Evolutionary conservation across 2,329 filamentous ascomycete species (phyloP).

Genomic region (Ilyonectria mors-panacis): DNA sequence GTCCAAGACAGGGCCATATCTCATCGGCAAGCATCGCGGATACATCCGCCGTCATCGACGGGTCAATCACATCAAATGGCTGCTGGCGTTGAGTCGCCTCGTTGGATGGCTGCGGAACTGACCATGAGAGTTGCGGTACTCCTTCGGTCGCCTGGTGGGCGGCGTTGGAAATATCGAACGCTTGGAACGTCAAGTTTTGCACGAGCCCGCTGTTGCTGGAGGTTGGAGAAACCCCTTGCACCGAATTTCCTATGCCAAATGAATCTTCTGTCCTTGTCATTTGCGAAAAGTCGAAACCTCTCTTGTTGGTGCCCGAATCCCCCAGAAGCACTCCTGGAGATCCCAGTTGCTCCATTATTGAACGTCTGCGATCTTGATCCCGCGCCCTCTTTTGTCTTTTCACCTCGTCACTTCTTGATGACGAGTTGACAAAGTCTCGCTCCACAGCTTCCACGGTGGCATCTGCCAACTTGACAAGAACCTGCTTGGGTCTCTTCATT

Average conservation of each 20-base stretch:
- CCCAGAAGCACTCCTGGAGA: constrained; percentile 7
- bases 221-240: not conserved
- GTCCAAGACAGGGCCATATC: constrained; percentile 14
- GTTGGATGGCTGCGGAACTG: not conserved
- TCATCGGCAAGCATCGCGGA: constrained; percentile 19
- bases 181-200: not conserved
- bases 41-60: constrained; percentile 3
- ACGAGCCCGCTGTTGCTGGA: not conserved
- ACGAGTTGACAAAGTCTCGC: constrained; percentile 16
- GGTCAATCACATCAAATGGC: constrained; percentile 10
- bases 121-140: constrained; percentile 5
- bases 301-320: not conserved
- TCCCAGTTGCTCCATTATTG: constrained; percentile 24
- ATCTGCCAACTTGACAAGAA: constrained; percentile 30
- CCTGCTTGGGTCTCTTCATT: constrained; percentile 28
- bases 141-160: not conserved
- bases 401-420: constrained; percentile 14
- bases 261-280: not conserved
- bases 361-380: constrained; percentile 21
- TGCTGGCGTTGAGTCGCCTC: not conserved
- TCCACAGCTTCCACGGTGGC: constrained; percentile 30
- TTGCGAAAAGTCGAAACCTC: not conserved
- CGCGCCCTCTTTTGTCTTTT: constrained; percentile 21
- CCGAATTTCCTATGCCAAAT: not conserved
- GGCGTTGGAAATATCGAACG: not conserved